phyloP scores from a whole-genome alignment of 441 rosid genomes.

The Aleurites moluccanus region DNA sequence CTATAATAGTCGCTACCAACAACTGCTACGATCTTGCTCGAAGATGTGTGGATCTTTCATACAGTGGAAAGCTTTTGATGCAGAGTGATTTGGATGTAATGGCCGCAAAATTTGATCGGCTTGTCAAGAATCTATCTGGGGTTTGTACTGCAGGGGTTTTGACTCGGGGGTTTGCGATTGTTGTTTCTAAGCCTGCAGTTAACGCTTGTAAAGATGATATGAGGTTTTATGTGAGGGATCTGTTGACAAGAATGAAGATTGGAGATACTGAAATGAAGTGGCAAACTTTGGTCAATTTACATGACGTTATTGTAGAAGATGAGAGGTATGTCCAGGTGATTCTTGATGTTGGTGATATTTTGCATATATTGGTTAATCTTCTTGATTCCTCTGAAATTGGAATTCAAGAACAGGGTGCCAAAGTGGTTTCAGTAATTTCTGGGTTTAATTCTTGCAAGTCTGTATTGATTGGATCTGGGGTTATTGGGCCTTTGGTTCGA shows the following conservation, averaged over 20 bases:
- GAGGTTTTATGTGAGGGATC: conserved; percentile 80
- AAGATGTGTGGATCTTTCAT: conserved; percentile 69
- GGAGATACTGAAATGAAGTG: conserved; percentile 83
- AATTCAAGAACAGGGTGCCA: conserved; percentile 62
- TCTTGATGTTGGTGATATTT: conserved; percentile 50
- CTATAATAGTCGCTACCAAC: conserved; percentile 41
- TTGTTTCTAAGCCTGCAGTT: conserved; percentile 65
- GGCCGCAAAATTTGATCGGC: conserved; percentile 52
- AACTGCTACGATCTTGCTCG: conserved; percentile 67
- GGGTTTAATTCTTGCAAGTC: conserved; percentile 55
- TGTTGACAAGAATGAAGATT: conserved; percentile 82
- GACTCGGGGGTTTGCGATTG: conserved; percentile 63
- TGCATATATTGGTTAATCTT: conserved; percentile 48
- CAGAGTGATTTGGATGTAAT: conserved; percentile 86
- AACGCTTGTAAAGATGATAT: conserved; percentile 73
- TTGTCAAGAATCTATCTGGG: conserved; percentile 54
- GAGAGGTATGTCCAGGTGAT: conserved; percentile 54
- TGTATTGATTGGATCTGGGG: conserved; percentile 59
- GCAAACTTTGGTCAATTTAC: conserved; percentile 59
- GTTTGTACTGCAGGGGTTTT: conserved; percentile 65
- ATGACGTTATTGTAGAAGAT: conserved; percentile 52
- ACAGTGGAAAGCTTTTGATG: conserved; percentile 93
- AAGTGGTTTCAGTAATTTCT: conserved; percentile 48
- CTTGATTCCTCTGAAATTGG: conserved; percentile 53
- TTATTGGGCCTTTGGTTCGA: conserved; percentile 68